phyloP scores from a whole-genome alignment of 1,284 basidiomycete genomes.

The Tilletia caries region DNA sequence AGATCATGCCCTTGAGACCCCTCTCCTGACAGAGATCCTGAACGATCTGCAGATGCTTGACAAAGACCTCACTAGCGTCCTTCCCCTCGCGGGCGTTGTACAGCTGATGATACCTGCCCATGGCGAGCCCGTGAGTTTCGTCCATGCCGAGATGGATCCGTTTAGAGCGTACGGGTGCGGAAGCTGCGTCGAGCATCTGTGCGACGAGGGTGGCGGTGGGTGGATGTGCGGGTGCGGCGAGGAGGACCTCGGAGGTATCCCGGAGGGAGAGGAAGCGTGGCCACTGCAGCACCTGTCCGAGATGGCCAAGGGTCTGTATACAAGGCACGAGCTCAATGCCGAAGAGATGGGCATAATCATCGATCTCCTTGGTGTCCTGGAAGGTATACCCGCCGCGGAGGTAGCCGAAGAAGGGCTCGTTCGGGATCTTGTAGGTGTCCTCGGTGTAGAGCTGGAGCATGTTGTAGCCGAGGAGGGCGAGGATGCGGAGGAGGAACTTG shows the following conservation, averaged over 20 bases:
- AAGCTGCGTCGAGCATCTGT: conserved; percentile 45
- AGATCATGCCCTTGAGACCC: conserved; percentile 54
- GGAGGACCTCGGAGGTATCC: conserved; percentile 54
- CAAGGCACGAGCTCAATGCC: conserved; percentile 47
- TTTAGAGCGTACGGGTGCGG: conserved; percentile 48
- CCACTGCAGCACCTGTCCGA: conserved; percentile 56
- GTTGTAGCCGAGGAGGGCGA: conserved; percentile 53
- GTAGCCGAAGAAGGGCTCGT: conserved; percentile 55
- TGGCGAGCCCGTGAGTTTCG: conserved; percentile 53
- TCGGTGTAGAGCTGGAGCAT: conserved; percentile 52
- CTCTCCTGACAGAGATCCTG: conserved; percentile 44
- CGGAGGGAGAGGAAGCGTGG: conserved; percentile 50
- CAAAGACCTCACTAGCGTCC: conserved; percentile 44
- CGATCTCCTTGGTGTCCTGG: conserved; percentile 49
- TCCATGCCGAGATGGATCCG: conserved; percentile 45
- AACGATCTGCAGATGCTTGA: conserved; percentile 45
- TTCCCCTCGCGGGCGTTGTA: conserved; percentile 49
- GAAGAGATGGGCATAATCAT: conserved; percentile 47
- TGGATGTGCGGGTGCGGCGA: conserved; percentile 38
- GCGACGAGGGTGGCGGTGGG: conserved; percentile 53
- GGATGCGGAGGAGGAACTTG: conserved; percentile 45
- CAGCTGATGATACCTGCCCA: conserved; percentile 52
- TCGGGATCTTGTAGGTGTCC: conserved; percentile 53
- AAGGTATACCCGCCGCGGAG: conserved; percentile 45
- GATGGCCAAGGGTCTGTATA: conserved; percentile 55